These are phyloP conservation scores for Coemansia sp. DNA, from an alignment of 192 early-diverging fungal species.

Conservation along the genomic window DNA sequence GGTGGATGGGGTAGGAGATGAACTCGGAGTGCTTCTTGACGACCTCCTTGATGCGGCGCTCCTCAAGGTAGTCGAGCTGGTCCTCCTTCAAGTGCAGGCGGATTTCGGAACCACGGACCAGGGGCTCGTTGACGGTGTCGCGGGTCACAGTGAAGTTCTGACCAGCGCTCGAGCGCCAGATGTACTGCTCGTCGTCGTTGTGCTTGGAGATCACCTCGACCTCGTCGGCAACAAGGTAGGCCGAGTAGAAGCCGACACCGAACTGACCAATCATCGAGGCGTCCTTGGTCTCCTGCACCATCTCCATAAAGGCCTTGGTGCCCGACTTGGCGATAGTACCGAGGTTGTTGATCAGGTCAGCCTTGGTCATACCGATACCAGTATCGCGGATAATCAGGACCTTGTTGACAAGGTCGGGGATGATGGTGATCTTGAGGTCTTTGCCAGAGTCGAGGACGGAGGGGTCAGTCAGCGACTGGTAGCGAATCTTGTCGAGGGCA, in stretches of 20 bases:
- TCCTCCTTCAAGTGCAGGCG: conserved; percentile 99
- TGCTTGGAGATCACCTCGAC: conserved; percentile 93
- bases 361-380: conserved; percentile 80
- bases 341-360: conserved; percentile 68
- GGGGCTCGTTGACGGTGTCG: conserved; percentile 83
- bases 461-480: conserved; percentile 85
- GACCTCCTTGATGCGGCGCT: conserved; percentile 98
- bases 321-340: conserved; percentile 99
- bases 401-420: conserved; percentile 86
- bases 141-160: conserved; percentile 92
- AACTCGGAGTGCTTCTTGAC: conserved; percentile 99
- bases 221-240: conserved; percentile 98
- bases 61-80: conserved; percentile 96
- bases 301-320: conserved; percentile 99
- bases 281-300: conserved; percentile 90
- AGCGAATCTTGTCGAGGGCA: conserved; percentile 99
- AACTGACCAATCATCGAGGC: conserved; percentile 99
- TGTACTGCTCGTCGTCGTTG: conserved; percentile 90
- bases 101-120: conserved; percentile 96
- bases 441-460: conserved; percentile 91
- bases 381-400: conserved; percentile 85
- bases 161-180: conserved; percentile 94
- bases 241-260: conserved; percentile 99
- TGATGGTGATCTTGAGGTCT: conserved; percentile 94
- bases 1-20: conserved; percentile 98